A percentile compares a stretch with the other conserved stretches of the same genome.
phyloP scores from a whole-genome alignment of 164 flowering plant species.

The Saururus chinensis region DNA sequence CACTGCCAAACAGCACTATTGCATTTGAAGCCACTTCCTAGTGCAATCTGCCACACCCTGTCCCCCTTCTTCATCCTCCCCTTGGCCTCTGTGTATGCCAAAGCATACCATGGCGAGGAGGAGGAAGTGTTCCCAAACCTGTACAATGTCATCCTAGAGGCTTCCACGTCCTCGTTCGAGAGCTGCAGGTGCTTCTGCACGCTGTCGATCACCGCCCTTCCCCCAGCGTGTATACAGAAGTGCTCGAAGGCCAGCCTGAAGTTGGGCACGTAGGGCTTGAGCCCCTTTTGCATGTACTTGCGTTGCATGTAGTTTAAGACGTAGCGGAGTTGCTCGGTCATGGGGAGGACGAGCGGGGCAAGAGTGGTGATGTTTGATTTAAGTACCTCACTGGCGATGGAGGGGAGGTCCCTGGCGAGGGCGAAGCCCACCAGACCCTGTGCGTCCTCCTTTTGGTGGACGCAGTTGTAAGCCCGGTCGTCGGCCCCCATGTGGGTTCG shows the following conservation, averaged over 20 bases:
- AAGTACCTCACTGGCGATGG: constrained; percentile 40
- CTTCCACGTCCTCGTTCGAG: constrained; percentile 47
- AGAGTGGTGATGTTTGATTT: constrained; percentile 25
- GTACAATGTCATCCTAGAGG: constrained; percentile 70
- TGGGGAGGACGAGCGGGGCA: too few species aligned
- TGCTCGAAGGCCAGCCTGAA: constrained; percentile 79
- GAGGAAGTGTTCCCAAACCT: constrained; percentile 74
- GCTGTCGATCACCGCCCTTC: constrained; percentile 78
- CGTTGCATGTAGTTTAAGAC: too few species aligned
- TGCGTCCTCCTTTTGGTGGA: constrained; percentile 64
- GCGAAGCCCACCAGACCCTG: constrained; percentile 64
- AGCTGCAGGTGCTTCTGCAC: constrained; percentile 77
- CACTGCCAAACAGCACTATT: constrained; percentile 78
- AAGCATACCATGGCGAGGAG: constrained; percentile 72
- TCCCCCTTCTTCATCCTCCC: constrained; percentile 54
- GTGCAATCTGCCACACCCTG: constrained; percentile 74
- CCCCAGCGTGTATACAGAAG: constrained; percentile 83
- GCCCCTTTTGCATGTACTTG: too few species aligned
- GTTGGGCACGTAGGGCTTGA: constrained; percentile 63
- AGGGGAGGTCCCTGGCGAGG: constrained; percentile 50
- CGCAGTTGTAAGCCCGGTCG: constrained; percentile 56
- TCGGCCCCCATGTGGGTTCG: constrained; percentile 70
- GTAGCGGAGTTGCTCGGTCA: too few species aligned
- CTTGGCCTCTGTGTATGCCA: constrained; percentile 69
- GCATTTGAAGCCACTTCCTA: constrained; percentile 76